Base-by-base conservation (phyloP, 164 flowering plant genomes). In the Kalanchoe fedtschenkoi region DNA sequence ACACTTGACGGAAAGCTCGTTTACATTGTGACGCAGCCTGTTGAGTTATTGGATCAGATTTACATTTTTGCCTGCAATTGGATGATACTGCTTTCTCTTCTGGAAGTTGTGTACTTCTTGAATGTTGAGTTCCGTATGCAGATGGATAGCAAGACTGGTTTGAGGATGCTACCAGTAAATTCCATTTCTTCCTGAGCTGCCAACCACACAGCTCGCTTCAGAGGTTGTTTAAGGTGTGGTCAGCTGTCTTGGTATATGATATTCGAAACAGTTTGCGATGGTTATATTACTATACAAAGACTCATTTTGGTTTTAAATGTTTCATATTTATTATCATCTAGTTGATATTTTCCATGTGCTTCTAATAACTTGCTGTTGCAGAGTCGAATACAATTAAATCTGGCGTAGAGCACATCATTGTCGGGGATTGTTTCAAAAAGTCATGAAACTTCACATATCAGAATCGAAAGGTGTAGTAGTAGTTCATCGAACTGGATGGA, bases 401-500 rank as follows among this genome's bases (percentile, higher is more conserved):
- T 16, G 22, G 3, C 47, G n/a, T 16, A 43, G 22, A n/a, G 24
- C 28, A 46, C 26, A 46, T 5, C 26, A 46, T 5, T 21, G 1
- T 19, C 10, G 11, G 8, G n/a, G 2, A 22, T 47, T 8, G 3
- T 47, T 5, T 47, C n/a, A n/a, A n/a, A 6, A 1, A 46, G 55
- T 5, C 30, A 13, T 8, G 55, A 47, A 5, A 51, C 56, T 0
- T 24, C 4, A 51, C 33, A 24, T 51, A 26, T n/a, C 15, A 26
- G 54, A 47, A 22, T 47, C 54, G 22, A 34, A 34, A 34, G 56
- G 56, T 8, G 32, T 2, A 7, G 5, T 24, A 22, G 32, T 2
- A 7, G 5, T 24, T 68, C 87, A 75, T 64, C 42, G 76, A 63
- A 65, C 61, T 32, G 76, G 85, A 13, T 38, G 72, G 55, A 87